These are phyloP conservation scores for Lactarius vividus DNA, from an alignment of 768 basidiomycete species.

Conservation along the genomic window DNA sequence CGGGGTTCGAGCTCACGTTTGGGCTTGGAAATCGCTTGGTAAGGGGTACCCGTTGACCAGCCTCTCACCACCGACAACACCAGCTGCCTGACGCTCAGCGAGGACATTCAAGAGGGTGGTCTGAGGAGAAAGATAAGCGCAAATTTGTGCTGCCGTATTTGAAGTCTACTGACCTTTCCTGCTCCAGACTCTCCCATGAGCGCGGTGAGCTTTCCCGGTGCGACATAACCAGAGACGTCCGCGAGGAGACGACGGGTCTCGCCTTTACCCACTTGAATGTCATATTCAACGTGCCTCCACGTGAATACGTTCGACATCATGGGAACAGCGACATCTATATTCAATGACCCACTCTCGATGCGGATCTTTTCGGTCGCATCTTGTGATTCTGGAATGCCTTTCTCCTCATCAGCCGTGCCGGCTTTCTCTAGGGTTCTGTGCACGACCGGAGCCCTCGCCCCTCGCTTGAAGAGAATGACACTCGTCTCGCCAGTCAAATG, in stretches of 20 bases:
- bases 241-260: slow-evolving; percentile 57
- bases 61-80: slow-evolving; percentile 60
- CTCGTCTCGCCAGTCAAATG: slow-evolving; percentile 36
- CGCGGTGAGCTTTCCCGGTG: slow-evolving; percentile 84
- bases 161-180: slow-evolving; percentile 38
- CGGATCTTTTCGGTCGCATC: slow-evolving; percentile 3
- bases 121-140: slow-evolving; percentile 13
- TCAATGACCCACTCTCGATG: slow-evolving; percentile 10
- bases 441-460: slow-evolving; percentile 35
- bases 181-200: slow-evolving; percentile 87
- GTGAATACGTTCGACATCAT: slow-evolving; percentile 62
- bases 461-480: slow-evolving; percentile 66
- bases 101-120: slow-evolving; percentile 76
- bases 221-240: slow-evolving; percentile 76
- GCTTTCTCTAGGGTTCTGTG: slow-evolving; percentile 22
- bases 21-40: slow-evolving; percentile 47
- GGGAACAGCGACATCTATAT: slow-evolving; percentile 20
- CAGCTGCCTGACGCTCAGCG: slow-evolving; percentile 70
- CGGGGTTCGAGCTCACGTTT: slow-evolving; percentile 64
- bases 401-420: slow-evolving; percentile 34
- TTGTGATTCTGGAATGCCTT: neutral
- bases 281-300: slow-evolving; percentile 78
- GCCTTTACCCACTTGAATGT: slow-evolving; percentile 65
- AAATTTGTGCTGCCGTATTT: neutral
- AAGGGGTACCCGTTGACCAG: slow-evolving; percentile 65